These are phyloP conservation scores for Tetracladium marchalianum DNA, from an alignment of 495 filamentous ascomycete species.

Conservation along the genomic window DNA sequence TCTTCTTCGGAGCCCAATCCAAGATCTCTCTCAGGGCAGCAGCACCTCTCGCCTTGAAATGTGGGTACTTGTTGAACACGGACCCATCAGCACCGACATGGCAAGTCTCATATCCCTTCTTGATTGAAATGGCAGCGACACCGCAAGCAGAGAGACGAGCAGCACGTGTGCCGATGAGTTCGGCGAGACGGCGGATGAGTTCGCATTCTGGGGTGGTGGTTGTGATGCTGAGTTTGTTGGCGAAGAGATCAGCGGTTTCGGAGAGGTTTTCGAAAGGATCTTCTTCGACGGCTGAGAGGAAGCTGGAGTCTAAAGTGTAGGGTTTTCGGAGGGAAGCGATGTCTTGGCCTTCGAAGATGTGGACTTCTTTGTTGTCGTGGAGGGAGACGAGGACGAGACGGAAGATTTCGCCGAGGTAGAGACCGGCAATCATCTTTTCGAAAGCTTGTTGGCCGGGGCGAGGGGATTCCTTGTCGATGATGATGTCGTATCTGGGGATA, in stretches of 20 bases:
- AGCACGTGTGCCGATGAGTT: conserved; percentile 88
- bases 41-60: conserved; percentile 88
- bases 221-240: conserved; percentile 57
- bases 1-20: conserved; percentile 67
- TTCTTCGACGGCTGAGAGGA: conserved; percentile 93
- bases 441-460: conserved; percentile 93
- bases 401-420: conserved; percentile 94
- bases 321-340: conserved; percentile 66
- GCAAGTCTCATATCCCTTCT: conserved; percentile 79
- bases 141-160: conserved; percentile 89
- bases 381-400: conserved; percentile 81
- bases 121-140: conserved; percentile 89
- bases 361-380: conserved; percentile 61
- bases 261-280: conserved; percentile 91
- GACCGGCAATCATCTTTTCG: conserved; percentile 96
- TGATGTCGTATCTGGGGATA: conserved; percentile 48
- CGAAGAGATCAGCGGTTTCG: conserved; percentile 75
- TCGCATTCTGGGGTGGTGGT: conserved; percentile 69
- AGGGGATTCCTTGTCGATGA: conserved; percentile 87
- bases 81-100: conserved; percentile 94
- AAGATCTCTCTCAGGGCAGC: conserved; percentile 86
- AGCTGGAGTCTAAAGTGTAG: conserved; percentile 83
- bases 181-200: conserved; percentile 75
- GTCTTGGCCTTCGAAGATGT: conserved; percentile 79
- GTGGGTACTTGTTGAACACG: conserved; percentile 97